These are phyloP conservation scores for Boletus fagicola DNA, from an alignment of 768 basidiomycete species.

Conservation along the genomic window DNA sequence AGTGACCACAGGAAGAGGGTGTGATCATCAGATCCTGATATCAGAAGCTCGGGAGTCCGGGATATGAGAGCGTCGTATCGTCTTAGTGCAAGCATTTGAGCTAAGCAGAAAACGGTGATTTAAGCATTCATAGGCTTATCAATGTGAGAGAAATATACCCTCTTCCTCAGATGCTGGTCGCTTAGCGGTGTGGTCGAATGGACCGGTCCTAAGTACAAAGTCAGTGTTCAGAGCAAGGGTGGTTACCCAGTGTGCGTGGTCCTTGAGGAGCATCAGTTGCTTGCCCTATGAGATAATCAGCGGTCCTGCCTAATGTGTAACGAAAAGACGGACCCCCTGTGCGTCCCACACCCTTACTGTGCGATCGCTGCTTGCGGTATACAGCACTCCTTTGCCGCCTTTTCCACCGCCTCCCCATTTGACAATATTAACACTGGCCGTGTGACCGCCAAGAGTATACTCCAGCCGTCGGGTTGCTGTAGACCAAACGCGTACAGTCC, in stretches of 20 bases:
- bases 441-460: conserved; percentile 89
- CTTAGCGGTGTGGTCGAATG: conserved; percentile 87
- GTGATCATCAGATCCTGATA: conserved; percentile 97
- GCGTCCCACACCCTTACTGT: conserved; percentile 96
- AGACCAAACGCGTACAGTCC: conserved; percentile 94
- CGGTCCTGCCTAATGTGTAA: background rate
- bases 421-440: conserved; percentile 91
- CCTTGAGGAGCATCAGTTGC: conserved; percentile 79
- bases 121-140: background rate
- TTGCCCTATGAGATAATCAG: conserved; percentile 57
- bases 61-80: conserved; percentile 74
- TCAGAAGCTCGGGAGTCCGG: conserved; percentile 72
- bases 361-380: conserved; percentile 93
- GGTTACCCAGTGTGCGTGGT: conserved; percentile 99
- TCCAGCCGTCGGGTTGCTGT: conserved; percentile 66
- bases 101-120: conserved; percentile 37
- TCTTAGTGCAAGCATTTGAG: conserved; percentile 68
- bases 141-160: conserved; percentile 46
- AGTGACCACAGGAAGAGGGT: conserved; percentile 95
- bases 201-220: conserved; percentile 91
- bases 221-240: conserved; percentile 95
- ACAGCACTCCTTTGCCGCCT: conserved; percentile 66
- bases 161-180: conserved; percentile 77
- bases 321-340: conserved; percentile 51
- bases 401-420: conserved; percentile 91